Evolutionary conservation across 257 asterid species (phyloP), one percentile per base, ranked within the genome.

Genomic region (Buddleja alternifolia): DNA sequence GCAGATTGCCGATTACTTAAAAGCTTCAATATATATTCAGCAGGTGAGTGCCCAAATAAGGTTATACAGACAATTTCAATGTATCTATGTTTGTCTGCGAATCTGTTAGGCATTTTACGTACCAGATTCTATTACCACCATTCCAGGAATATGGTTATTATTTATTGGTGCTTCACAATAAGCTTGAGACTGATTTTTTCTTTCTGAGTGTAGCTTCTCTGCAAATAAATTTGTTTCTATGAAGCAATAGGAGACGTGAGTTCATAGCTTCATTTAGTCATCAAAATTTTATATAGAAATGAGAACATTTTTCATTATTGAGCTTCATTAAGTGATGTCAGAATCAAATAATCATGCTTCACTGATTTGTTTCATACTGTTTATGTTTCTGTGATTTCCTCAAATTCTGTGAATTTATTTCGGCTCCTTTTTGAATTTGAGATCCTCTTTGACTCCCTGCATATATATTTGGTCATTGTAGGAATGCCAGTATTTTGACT

Each of bases 11-110:
- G 87, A 71, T 65, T 83, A 67, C 83, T 95, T 60, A 87, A 89
- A 76, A 74, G 88, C 68, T 74, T 89, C 57, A 91, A 86, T 74
- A 63, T 87, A 67, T 86, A 95, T 62, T 86, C 95, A 1, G 84
- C 95, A 77, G 98, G 98, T 84, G 51, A 73, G 50, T 74, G 48
- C 69, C 14, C 15, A 40, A 63, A 2, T 44, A 59, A 40, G 7
- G 29, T 41, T 60, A 45, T 36, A 17, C 20, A 8, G 25, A 16
- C 63, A 24, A 57, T n/a, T 59, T 3, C 42, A 1, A 21, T 20
- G 6, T 17, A 7, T 21, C 2, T 37, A 24, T 10, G 29, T 16
- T 51, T 40, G 61, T 34, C 1, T 42, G 1, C 16, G 42, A 21
- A 21, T n/a, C 42, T 14, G 7, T 45, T 23, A 62, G 39, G 7